Percentiles rank a stretch among this genome's conserved stretches.
Evolutionary conservation across 345 rosid species (phyloP).

Genomic region (Rhodomyrtus tomentosa): DNA sequence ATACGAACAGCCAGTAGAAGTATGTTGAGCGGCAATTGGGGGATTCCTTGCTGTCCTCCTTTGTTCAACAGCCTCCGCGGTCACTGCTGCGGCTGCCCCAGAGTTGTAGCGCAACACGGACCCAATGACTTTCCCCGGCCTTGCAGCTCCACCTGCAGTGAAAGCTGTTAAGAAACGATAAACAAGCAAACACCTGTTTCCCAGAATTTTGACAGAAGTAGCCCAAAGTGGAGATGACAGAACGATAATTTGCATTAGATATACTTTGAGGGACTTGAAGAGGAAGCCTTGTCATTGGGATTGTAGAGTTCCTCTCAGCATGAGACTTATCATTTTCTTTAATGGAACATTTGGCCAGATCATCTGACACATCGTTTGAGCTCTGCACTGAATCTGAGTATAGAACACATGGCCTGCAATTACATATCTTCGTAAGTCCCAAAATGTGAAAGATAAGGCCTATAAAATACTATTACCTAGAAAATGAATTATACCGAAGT

Average conservation of each 20-base stretch:
- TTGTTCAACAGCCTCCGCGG: constrained; percentile 53
- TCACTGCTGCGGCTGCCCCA: constrained; percentile 46
- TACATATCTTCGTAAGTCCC: background rate
- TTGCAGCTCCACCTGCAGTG: constrained; percentile 50
- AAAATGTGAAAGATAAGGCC: background rate
- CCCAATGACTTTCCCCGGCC: constrained; percentile 84
- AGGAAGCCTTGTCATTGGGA: constrained; percentile 71
- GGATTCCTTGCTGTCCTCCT: constrained; percentile 66
- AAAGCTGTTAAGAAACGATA: background rate
- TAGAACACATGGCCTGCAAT: constrained; percentile 69
- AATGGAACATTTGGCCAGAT: constrained; percentile 77
- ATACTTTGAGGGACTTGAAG: constrained; percentile 65
- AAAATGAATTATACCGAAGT: background rate
- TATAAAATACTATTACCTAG: background rate
- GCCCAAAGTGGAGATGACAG: background rate
- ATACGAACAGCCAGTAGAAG: constrained; percentile 30
- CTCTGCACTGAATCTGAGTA: constrained; percentile 58
- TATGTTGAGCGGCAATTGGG: constrained; percentile 38
- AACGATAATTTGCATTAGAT: constrained; percentile 26
- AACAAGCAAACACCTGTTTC: background rate
- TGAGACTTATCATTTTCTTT: constrained; percentile 58
- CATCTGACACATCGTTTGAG: constrained; percentile 49
- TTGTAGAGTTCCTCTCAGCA: constrained; percentile 43
- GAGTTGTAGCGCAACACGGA: constrained; percentile 77
- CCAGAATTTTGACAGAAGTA: background rate